Evolutionary conservation across 2,329 filamentous ascomycete genomes (phyloP).

Genomic region (Paecilomyces formosus): DNA sequence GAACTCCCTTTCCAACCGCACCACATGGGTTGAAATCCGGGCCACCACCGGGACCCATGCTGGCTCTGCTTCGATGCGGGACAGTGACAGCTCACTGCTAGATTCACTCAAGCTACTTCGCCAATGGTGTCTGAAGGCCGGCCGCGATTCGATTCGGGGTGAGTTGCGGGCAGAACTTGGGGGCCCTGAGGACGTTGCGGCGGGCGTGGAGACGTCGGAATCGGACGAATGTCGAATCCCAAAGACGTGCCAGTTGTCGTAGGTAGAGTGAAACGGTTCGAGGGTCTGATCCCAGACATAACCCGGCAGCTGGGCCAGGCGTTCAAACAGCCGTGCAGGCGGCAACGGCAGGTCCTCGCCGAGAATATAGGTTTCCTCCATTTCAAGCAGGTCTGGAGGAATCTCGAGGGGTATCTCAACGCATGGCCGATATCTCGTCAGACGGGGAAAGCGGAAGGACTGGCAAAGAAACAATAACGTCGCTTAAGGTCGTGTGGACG

Average conservation of each 20-base stretch:
- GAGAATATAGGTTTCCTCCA: constrained; percentile 26
- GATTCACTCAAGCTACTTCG: constrained; percentile 46
- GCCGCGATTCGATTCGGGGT: constrained; percentile 33
- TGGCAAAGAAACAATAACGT: not conserved
- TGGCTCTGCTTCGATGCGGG: constrained; percentile 30
- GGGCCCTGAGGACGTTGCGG: constrained; percentile 37
- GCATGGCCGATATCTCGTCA: constrained; percentile 2
- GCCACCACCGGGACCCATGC: constrained; percentile 63
- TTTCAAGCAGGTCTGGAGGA: constrained; percentile 3
- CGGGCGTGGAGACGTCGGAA: constrained; percentile 40
- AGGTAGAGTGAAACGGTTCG: constrained; percentile 51
- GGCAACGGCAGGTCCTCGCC: constrained; percentile 46
- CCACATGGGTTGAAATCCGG: constrained; percentile 70
- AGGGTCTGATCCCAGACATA: constrained; percentile 67
- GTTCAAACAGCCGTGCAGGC: constrained; percentile 63
- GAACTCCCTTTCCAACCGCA: constrained; percentile 80
- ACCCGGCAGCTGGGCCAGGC: constrained; percentile 63
- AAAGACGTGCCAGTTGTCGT: constrained; percentile 80
- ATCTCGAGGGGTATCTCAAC: constrained; percentile 5
- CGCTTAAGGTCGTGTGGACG: not conserved
- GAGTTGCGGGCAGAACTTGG: constrained; percentile 37
- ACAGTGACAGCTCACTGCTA: constrained; percentile 36
- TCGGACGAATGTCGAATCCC: constrained; percentile 52
- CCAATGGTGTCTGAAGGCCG: constrained; percentile 38
- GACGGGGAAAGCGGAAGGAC: not conserved